Evolutionary conservation across 805 yeast genomes (phyloP).

Genomic region (Suhomyces prunicola): DNA sequence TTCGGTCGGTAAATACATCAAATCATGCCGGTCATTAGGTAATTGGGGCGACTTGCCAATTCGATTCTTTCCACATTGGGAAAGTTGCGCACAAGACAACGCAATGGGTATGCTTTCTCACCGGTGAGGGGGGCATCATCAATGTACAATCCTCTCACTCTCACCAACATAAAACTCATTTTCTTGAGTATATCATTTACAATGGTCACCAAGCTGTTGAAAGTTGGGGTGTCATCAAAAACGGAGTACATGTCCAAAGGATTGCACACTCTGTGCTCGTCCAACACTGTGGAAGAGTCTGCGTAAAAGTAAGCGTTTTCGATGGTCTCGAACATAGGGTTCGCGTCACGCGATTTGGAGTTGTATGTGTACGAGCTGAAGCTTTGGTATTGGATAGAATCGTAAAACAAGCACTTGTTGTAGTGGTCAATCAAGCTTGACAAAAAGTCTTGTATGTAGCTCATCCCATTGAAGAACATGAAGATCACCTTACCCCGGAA

Average conservation of each 20-base stretch:
- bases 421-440: slow-evolving; percentile 29
- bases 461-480: slow-evolving; percentile 37
- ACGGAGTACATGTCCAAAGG: slow-evolving; percentile 1
- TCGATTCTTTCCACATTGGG: slow-evolving; percentile 31
- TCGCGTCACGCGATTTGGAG: neutral
- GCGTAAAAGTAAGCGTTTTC: slow-evolving; percentile 33
- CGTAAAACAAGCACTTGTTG: slow-evolving; percentile 8
- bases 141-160: slow-evolving; percentile 30
- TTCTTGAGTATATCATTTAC: slow-evolving; percentile 35
- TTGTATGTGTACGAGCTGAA: neutral
- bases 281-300: slow-evolving; percentile 20
- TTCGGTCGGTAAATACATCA: neutral
- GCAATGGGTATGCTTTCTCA: slow-evolving; percentile 29
- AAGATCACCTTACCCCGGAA: slow-evolving; percentile 32
- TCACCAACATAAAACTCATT: slow-evolving; percentile 28
- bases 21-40: neutral
- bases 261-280: slow-evolving; percentile 2
- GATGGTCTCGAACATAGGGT: slow-evolving; percentile 12
- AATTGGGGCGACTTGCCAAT: slow-evolving; percentile 13
- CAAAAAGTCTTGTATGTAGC: slow-evolving; percentile 29
- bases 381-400: slow-evolving; percentile 3
- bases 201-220: slow-evolving; percentile 28
- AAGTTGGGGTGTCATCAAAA: slow-evolving; percentile 15
- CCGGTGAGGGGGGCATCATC: slow-evolving; percentile 31
- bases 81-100: slow-evolving; percentile 27